phyloP scores from a whole-genome alignment of 805 yeast genomes.

The Sugiyamaella boreocaroliniensis region DNA sequence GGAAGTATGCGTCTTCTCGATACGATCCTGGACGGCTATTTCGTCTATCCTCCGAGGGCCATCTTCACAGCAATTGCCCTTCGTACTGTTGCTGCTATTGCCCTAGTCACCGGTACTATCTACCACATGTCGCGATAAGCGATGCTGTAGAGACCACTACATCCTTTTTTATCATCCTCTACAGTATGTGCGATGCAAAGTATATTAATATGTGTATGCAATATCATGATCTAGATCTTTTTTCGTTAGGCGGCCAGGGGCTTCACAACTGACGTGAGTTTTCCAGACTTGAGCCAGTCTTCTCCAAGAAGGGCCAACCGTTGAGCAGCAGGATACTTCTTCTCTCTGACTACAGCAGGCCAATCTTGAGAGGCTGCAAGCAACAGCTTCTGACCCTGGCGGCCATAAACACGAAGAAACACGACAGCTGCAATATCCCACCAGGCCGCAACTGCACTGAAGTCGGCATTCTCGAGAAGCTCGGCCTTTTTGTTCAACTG shows the following conservation, averaged over 20 bases:
- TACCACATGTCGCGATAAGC: too few relatives aligned
- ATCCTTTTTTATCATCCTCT: too few relatives aligned
- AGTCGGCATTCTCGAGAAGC: slow-evolving; percentile 61
- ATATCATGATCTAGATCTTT: too few relatives aligned
- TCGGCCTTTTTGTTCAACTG: slow-evolving; percentile 45
- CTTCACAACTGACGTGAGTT: slow-evolving; percentile 25
- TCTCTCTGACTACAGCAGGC: slow-evolving; percentile 46
- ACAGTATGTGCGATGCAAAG: too few relatives aligned
- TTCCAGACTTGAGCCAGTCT: slow-evolving; percentile 54
- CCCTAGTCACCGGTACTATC: not conserved
- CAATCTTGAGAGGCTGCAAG: slow-evolving; percentile 42
- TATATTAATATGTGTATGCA: too few relatives aligned
- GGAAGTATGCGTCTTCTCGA: slow-evolving; percentile 23
- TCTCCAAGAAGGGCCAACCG: slow-evolving; percentile 72
- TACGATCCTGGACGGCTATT: slow-evolving; percentile 23
- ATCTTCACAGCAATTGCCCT: slow-evolving; percentile 11
- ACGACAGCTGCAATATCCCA: slow-evolving; percentile 76
- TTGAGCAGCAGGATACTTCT: slow-evolving; percentile 67
- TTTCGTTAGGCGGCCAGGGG: slow-evolving; percentile 8
- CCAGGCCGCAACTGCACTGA: slow-evolving; percentile 69
- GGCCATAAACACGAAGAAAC: slow-evolving; percentile 53
- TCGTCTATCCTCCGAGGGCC: slow-evolving; percentile 18
- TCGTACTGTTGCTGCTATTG: slow-evolving; percentile 1
- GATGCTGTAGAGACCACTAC: too few relatives aligned
- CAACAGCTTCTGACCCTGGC: slow-evolving; percentile 63